Percentiles rank a stretch among this genome's conserved stretches.
Conservation (phyloP, 1,284 basidiomycete species). For the Inonotus obliquus region DNA sequence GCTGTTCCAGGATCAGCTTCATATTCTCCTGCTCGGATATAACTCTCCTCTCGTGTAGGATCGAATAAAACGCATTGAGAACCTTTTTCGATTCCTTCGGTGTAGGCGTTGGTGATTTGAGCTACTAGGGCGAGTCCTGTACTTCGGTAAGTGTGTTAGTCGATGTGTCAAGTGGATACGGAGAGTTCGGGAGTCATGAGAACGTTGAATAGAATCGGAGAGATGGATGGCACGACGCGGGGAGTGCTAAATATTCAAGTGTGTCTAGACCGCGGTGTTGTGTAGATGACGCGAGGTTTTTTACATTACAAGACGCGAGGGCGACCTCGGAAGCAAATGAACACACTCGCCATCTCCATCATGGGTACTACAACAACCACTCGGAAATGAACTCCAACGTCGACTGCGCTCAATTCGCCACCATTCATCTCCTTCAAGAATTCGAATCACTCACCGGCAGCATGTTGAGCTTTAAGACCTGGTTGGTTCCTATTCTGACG, state of each 20-base stretch:
- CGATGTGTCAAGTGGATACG: neutral
- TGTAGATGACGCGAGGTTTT: neutral
- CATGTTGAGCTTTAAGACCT: constrained; percentile 66
- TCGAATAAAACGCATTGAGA: constrained; percentile 49
- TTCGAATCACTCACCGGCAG: constrained; percentile 43
- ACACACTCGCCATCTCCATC: neutral
- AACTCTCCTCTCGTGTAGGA: constrained; percentile 34
- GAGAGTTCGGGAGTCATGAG: neutral
- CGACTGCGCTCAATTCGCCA: neutral
- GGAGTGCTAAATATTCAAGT: neutral
- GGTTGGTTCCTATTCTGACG: constrained; percentile 49
- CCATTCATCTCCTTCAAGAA: neutral
- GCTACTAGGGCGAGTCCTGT: constrained; percentile 60
- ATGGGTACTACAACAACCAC: neutral
- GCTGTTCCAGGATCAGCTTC: constrained; percentile 62
- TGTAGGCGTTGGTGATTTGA: constrained; percentile 47
- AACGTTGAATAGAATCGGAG: neutral
- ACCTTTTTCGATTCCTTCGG: constrained; percentile 45
- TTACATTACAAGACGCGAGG: neutral
- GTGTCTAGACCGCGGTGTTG: neutral
- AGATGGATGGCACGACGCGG: neutral
- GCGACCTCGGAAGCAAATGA: neutral
- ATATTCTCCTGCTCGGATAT: constrained; percentile 41
- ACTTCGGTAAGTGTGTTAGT: neutral
- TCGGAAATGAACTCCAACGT: neutral